These are phyloP conservation scores for Hypoxylon trugodes DNA, from an alignment of 495 filamentous ascomycete genomes.

Conservation along the genomic window DNA sequence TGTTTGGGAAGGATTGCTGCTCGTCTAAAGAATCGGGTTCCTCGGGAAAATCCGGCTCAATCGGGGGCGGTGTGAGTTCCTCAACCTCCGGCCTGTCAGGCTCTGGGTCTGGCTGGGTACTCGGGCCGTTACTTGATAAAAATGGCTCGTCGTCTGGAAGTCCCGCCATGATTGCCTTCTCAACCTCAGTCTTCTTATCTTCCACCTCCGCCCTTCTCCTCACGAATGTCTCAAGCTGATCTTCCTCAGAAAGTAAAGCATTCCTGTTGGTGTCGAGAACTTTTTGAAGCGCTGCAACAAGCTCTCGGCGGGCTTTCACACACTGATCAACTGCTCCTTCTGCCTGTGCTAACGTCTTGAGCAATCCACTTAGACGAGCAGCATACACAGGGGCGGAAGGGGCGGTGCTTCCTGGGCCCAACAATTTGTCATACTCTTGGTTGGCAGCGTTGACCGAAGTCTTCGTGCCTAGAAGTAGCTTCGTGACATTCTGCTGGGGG, in stretches of 20 bases:
- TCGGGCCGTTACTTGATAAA: conserved; percentile 40
- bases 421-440: conserved; percentile 81
- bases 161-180: conserved; percentile 85
- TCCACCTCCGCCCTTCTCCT: conserved; percentile 73
- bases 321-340: conserved; percentile 89
- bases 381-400: conserved; percentile 90
- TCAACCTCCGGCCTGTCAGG: conserved; percentile 79
- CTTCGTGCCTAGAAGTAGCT: conserved; percentile 68
- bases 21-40: conserved; percentile 17
- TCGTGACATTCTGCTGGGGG: conserved; percentile 75
- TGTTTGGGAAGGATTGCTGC: conserved; percentile 37
- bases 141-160: conserved; percentile 58
- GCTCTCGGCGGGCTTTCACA: conserved; percentile 81
- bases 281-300: conserved; percentile 84
- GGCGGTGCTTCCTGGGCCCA: conserved; percentile 67
- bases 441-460: conserved; percentile 72
- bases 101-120: conserved; percentile 55
- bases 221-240: conserved; percentile 64
- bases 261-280: conserved; percentile 77
- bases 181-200: conserved; percentile 81
- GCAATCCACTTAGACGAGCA: conserved; percentile 83
- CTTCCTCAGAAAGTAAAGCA: conserved; percentile 72
- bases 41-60: conserved; percentile 48
- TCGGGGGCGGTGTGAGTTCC: conserved; percentile 76
- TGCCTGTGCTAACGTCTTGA: conserved; percentile 89